Evolutionary conservation across 2,329 filamentous ascomycete genomes (phyloP).

Genomic region (Zelopaecilomyces penicillatus): DNA sequence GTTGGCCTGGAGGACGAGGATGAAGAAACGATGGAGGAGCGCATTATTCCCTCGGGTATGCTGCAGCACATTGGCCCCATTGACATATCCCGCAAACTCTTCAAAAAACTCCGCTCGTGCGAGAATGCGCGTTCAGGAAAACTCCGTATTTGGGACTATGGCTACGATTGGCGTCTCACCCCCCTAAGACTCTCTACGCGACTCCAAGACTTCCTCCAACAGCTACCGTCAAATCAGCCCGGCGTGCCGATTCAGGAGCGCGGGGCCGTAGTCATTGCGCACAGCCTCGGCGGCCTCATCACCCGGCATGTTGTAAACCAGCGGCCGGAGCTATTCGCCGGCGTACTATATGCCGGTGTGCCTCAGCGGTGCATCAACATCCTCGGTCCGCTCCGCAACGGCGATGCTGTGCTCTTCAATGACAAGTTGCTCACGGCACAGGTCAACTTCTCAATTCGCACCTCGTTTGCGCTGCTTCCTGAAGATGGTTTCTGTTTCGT

Average conservation of each 20-base stretch:
- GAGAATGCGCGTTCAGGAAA: conserved; percentile 64
- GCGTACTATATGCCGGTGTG: conserved; percentile 76
- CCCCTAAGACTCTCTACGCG: conserved; percentile 65
- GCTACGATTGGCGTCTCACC: conserved; percentile 89
- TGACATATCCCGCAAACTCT: conserved; percentile 74
- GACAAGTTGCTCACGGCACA: conserved; percentile 84
- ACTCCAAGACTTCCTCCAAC: conserved; percentile 65
- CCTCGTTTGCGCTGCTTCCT: conserved; percentile 75
- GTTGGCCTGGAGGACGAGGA: conserved; percentile 75
- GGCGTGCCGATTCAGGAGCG: conserved; percentile 41
- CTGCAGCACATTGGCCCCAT: conserved; percentile 87
- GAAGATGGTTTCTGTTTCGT: conserved; percentile 84
- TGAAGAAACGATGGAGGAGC: conserved; percentile 73
- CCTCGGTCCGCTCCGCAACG: conserved; percentile 78
- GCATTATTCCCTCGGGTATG: conserved; percentile 80
- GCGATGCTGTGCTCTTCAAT: conserved; percentile 85
- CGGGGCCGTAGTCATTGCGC: conserved; percentile 75
- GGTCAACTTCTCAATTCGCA: conserved; percentile 86
- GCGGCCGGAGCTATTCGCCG: conserved; percentile 74
- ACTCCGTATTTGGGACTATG: conserved; percentile 78
- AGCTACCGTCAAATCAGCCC: conserved; percentile 64
- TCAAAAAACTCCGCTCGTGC: conserved; percentile 67
- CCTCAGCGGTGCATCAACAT: conserved; percentile 88
- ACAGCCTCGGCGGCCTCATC: conserved; percentile 81
- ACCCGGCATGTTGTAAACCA: conserved; percentile 82